phyloP scores from a whole-genome alignment of 352 stramenopile species.

The Globisporangium iwayamae region DNA sequence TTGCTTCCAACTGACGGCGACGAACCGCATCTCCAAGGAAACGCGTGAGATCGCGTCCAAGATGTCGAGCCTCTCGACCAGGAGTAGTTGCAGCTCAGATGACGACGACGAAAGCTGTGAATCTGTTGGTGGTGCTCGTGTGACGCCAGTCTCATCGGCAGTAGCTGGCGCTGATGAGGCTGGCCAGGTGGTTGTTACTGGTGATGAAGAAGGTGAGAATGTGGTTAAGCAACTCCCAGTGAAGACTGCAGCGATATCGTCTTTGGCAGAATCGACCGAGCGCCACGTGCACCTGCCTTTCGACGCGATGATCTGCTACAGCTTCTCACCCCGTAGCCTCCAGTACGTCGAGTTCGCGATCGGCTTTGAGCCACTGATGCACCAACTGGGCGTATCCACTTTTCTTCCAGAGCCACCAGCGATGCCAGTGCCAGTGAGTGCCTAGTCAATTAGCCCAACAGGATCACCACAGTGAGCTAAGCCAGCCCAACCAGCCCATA shows the following conservation, averaged over 20 bases:
- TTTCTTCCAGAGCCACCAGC: slow-evolving; percentile 37
- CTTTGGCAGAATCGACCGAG: slow-evolving; percentile 22
- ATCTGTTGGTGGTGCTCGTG: background rate
- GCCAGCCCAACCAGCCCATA: background rate
- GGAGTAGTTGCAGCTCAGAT: slow-evolving; percentile 3
- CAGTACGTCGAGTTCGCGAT: slow-evolving; percentile 88
- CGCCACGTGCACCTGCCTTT: slow-evolving; percentile 71
- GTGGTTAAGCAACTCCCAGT: background rate
- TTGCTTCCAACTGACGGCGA: slow-evolving; percentile 64
- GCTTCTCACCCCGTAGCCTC: slow-evolving; percentile 50
- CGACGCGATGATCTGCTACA: slow-evolving; percentile 85
- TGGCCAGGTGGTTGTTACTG: background rate
- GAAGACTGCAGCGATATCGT: background rate
- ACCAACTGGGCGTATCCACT: slow-evolving; percentile 52
- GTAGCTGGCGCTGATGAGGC: background rate
- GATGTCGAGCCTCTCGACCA: slow-evolving; percentile 46
- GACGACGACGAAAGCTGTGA: background rate
- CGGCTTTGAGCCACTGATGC: slow-evolving; percentile 80
- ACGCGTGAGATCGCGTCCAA: slow-evolving; percentile 56
- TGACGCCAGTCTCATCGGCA: background rate
- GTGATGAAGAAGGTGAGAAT: background rate
- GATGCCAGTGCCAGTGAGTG: background rate
- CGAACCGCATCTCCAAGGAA: slow-evolving; percentile 69
- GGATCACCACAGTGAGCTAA: background rate
- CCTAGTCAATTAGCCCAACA: background rate